phyloP scores from a whole-genome alignment of 192 early-diverging fungal genomes.

The Umbelopsis isabellina region DNA sequence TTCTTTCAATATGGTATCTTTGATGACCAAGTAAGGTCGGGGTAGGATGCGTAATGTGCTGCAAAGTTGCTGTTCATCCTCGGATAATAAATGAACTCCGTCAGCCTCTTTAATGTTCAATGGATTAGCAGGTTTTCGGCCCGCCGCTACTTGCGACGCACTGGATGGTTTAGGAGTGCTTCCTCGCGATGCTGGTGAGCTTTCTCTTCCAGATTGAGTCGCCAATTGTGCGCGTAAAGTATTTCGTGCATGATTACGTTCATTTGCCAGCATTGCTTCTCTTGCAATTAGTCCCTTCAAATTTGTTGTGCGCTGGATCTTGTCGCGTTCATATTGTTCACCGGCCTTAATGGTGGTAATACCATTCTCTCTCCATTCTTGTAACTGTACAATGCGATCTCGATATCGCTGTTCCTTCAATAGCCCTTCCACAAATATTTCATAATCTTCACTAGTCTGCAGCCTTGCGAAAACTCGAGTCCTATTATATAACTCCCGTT shows the following conservation, averaged over 20 bases:
- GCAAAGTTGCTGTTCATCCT: slow-evolving; percentile 82
- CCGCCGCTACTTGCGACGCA: slow-evolving; percentile 22
- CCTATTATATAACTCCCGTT: slow-evolving; percentile 80
- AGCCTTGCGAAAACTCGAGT: slow-evolving; percentile 88
- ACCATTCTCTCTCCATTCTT: slow-evolving; percentile 91
- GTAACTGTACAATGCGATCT: slow-evolving; percentile 80
- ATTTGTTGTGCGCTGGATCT: slow-evolving; percentile 50
- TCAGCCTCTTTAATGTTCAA: slow-evolving; percentile 83
- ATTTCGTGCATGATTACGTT: slow-evolving; percentile 49
- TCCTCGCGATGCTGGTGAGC: slow-evolving; percentile 21
- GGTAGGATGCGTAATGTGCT: slow-evolving; percentile 83
- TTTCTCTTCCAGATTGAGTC: slow-evolving; percentile 41
- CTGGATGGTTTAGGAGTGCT: slow-evolving; percentile 22
- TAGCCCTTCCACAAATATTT: slow-evolving; percentile 74
- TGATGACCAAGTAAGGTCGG: slow-evolving; percentile 88
- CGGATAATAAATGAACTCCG: slow-evolving; percentile 83
- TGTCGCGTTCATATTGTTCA: slow-evolving; percentile 74
- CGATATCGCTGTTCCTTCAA: slow-evolving; percentile 77
- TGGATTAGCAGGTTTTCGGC: slow-evolving; percentile 54
- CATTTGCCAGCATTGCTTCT: slow-evolving; percentile 25
- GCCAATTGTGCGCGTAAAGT: slow-evolving; percentile 45
- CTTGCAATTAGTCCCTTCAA: slow-evolving; percentile 26
- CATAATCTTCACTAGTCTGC: slow-evolving; percentile 82
- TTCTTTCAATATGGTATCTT: slow-evolving; percentile 87
- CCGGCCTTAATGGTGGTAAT: slow-evolving; percentile 75